These are phyloP conservation scores for Microstroma glucosiphilum DNA, from an alignment of 1,284 basidiomycete genomes.

Conservation along the genomic window DNA sequence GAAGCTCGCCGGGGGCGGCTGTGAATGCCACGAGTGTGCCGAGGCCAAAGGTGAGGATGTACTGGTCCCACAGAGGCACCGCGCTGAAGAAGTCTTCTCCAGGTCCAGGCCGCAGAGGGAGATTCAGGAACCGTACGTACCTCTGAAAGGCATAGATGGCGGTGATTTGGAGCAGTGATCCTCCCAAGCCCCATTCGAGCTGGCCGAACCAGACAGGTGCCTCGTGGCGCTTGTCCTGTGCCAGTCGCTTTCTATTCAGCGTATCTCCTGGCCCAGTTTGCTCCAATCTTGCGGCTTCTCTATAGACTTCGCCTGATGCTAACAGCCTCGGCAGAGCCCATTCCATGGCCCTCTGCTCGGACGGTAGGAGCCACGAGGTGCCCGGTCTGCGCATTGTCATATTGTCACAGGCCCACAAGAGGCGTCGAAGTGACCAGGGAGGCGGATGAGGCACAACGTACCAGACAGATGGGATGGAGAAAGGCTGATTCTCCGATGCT, in stretches of 20 bases:
- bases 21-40: not conserved
- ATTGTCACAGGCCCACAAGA: not conserved
- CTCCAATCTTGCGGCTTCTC: not conserved
- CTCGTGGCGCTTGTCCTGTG: not conserved
- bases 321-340: not conserved
- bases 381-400: constrained; percentile 1
- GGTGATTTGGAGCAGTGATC: not conserved
- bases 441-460: not conserved
- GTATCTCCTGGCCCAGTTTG: not conserved
- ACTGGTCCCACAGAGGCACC: not conserved
- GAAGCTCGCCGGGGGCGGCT: not conserved
- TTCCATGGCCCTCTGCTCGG: constrained; percentile 1
- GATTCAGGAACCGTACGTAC: not conserved
- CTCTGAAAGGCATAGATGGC: not conserved
- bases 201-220: constrained; percentile 6
- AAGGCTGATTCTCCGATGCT: not conserved
- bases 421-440: not conserved
- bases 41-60: not conserved
- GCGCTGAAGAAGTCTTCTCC: not conserved
- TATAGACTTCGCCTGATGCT: not conserved
- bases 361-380: constrained; percentile 1
- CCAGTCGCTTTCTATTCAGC: not conserved
- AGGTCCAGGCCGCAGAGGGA: not conserved
- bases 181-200: not conserved
- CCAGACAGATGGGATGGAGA: not conserved